Percentiles rank a stretch among this genome's conserved stretches.
These are phyloP conservation scores for Phaffomyces thermotolerans DNA, from an alignment of 805 yeast genomes.

Conservation along the genomic window DNA sequence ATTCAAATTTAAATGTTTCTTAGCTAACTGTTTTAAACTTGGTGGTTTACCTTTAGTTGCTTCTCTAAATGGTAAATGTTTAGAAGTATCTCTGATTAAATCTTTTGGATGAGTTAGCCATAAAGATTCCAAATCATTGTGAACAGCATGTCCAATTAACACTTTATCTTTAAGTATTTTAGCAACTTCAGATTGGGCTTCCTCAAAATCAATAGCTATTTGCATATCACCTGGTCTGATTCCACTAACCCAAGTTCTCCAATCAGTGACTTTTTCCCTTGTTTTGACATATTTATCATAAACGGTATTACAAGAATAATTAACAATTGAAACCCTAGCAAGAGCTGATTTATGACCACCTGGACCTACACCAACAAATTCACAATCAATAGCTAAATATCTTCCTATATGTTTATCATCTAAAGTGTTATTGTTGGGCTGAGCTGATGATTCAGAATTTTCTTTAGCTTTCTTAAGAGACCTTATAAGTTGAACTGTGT, in stretches of 20 bases:
- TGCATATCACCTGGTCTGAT: constrained; percentile 63
- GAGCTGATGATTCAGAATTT: constrained; percentile 19
- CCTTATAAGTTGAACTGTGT: constrained; percentile 7
- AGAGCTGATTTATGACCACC: constrained; percentile 64
- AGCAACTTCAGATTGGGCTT: constrained; percentile 54
- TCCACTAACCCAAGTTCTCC: constrained; percentile 93
- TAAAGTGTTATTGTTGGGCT: constrained; percentile 13
- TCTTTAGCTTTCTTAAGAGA: constrained; percentile 7
- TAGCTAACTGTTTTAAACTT: constrained; percentile 55
- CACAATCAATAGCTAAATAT: constrained; percentile 84
- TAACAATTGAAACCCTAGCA: constrained; percentile 84
- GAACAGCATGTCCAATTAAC: constrained; percentile 80
- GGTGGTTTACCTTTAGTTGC: constrained; percentile 67
- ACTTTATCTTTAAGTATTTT: constrained; percentile 47
- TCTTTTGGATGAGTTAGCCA: constrained; percentile 59
- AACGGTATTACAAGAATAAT: constrained; percentile 66
- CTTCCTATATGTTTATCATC: constrained; percentile 49
- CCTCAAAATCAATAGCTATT: constrained; percentile 56
- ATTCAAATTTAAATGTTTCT: constrained; percentile 46
- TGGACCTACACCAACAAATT: constrained; percentile 85
- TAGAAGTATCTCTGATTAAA: constrained; percentile 68
- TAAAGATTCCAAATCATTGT: constrained; percentile 68
- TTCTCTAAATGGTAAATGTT: constrained; percentile 48
- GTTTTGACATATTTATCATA: constrained; percentile 76
- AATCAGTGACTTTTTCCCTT: constrained; percentile 68